Base-by-base conservation (phyloP, 2,329 filamentous ascomycete species). In the Thielaviopsis cerberus region DNA sequence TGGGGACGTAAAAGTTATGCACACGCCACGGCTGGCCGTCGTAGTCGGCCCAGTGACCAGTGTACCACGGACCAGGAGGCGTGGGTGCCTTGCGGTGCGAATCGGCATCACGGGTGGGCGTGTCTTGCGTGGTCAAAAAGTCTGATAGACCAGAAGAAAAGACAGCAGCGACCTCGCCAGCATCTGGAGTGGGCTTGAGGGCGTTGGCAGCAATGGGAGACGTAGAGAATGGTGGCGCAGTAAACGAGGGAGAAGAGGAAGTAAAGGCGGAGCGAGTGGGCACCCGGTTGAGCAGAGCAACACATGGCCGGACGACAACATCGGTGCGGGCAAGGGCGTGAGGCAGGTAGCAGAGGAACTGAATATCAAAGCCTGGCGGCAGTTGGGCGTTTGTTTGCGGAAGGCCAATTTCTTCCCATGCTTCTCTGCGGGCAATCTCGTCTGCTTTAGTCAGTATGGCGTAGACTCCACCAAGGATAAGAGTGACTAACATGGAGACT, bases 1-100 rank as follows among this genome's bases (percentile, higher is more conserved):
- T 80, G 1, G 88, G 90, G 25, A 96, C 89, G 71, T 87, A 86
- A 71, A 96, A 97, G 70, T 91, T 90, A 70, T 96, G 91, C 76
- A 94, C 77, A 64, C 77, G 72, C 91, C 90, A 97, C n/a, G 78
- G 77, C 55, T 75, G 74, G 62, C 85, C 80, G 68, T 92, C 82
- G 82, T 84, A 95, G 62, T 81, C 74, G 57, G 82, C 80, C 91
- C 91, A 96, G 27, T 71, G 73, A 8, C 91, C 91, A 60, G 84
- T 77, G 73, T 97, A 96, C 90, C 90, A 97, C 58, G 81, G 76
- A 0, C 81, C 80, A 37, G 69, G 73, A 57, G 69, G 78, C 62
- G 70, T 70, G 63, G 54, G 68, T 23, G 62, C 58, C n/a, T 45
- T 45, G 37, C 37, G 37, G 37, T 45, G 8, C 15, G 37, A 45